These are phyloP conservation scores for Cladobotryum mycophilum DNA, from an alignment of 2,329 filamentous ascomycete species.

Conservation along the genomic window DNA sequence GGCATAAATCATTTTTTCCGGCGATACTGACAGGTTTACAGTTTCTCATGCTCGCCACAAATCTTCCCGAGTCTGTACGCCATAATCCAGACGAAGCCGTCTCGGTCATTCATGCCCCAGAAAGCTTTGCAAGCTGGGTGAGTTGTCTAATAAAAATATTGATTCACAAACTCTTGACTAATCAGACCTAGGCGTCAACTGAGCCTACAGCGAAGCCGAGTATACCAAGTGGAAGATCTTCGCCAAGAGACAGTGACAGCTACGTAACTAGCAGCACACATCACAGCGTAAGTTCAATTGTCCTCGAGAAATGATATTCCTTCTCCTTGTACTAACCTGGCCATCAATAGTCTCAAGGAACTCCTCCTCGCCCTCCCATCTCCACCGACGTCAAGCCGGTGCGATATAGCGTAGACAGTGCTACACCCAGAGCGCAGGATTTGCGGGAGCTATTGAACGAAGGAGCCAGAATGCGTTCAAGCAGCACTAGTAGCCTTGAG, in stretches of 20 bases:
- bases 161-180: conserved; percentile 14
- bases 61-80: conserved; percentile 51
- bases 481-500: conserved; percentile 69
- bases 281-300: conserved; percentile 18
- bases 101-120: conserved; percentile 86
- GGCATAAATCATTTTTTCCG: background rate
- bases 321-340: conserved; percentile 1
- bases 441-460: conserved; percentile 63
- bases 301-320: background rate
- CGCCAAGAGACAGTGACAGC: conserved; percentile 25
- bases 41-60: conserved; percentile 50
- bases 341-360: conserved; percentile 2
- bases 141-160: conserved; percentile 20
- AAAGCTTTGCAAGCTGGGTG: conserved; percentile 78
- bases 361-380: conserved; percentile 60
- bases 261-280: conserved; percentile 3
- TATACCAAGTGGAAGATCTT: conserved; percentile 29
- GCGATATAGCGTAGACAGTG: conserved; percentile 59
- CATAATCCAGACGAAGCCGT: conserved; percentile 69
- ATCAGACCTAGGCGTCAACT: conserved; percentile 34
- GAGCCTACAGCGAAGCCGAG: conserved; percentile 31
- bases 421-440: conserved; percentile 79
- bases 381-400: conserved; percentile 66
- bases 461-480: conserved; percentile 52
- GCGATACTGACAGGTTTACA: conserved; percentile 21